Evolutionary conservation across 1,139 yeast genomes (phyloP).

Genomic region (Yamadazyma dendronema): DNA sequence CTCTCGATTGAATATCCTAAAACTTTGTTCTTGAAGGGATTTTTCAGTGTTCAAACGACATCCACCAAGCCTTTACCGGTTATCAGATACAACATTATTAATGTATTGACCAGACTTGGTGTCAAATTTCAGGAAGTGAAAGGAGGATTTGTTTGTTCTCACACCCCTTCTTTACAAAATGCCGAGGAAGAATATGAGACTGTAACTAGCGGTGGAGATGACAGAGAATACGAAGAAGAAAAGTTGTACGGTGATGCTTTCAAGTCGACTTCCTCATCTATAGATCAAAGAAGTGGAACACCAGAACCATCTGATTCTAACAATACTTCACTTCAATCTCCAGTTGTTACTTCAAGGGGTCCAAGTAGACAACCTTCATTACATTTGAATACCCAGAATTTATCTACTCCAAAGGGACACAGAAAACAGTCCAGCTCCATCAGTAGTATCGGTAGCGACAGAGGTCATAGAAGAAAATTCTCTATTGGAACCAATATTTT

Average conservation of each 20-base stretch:
- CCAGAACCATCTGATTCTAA: constrained; percentile 22
- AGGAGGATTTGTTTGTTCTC: constrained; percentile 90
- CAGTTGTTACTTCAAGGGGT: constrained; percentile 11
- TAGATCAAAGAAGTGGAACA: constrained; percentile 24
- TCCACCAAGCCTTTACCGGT: constrained; percentile 90
- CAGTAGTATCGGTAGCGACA: constrained; percentile 18
- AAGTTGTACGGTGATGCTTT: constrained; percentile 46
- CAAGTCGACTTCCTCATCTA: constrained; percentile 35
- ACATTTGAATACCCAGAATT: constrained; percentile 29
- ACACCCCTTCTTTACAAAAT: constrained; percentile 49
- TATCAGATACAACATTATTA: constrained; percentile 80
- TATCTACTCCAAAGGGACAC: constrained; percentile 18
- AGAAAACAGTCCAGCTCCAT: constrained; percentile 23
- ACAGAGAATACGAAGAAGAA: constrained; percentile 23
- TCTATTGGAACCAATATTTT: constrained; percentile 58
- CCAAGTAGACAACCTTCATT: constrained; percentile 43
- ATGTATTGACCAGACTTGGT: constrained; percentile 72
- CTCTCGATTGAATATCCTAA: constrained; percentile 93
- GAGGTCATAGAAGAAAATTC: constrained; percentile 58
- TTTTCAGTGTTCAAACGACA: constrained; percentile 93
- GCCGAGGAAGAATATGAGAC: constrained; percentile 20
- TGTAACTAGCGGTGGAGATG: constrained; percentile 24
- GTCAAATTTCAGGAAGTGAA: constrained; percentile 86
- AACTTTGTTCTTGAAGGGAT: constrained; percentile 88
- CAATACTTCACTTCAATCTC: constrained; percentile 2